Base-by-base conservation (phyloP, 495 filamentous ascomycete species). In the Podospora pseudocomata region DNA sequence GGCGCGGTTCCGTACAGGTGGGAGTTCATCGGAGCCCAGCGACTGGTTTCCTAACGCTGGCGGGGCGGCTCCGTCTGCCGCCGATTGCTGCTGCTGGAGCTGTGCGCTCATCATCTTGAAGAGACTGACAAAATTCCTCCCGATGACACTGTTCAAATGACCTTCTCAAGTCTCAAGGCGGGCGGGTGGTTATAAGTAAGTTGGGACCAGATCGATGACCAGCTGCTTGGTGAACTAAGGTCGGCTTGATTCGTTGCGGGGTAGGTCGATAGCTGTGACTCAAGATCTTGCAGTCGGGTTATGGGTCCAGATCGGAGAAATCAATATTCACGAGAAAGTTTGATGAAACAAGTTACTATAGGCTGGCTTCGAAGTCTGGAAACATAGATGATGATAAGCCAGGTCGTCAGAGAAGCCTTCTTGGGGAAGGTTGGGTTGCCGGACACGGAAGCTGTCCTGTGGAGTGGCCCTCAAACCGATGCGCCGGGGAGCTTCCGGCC, bases 1-100 rank as follows among this genome's bases (percentile, higher is more conserved):
- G 32, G 92, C 87, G 61, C 88, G 88, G 78, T 96, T 97, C 64
- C 80, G 81, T 64, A 96, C 81, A 27, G 64, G 6, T 2, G 68
- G 61, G 44, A 65, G 44, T n/a, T 30, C 30, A 15, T 44, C 27
- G 16, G 60, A 49, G 5, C 28, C n/a, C 19, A 57, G 5, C 4
- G 28, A 61, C 15, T 49, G 39, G 39, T 16, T 49, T 49, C 39
- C 15, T 13, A 11, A 49, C 7, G 39, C 39, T 16, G 39, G 39
- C 39, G 39, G 39, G 66, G 65, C 34, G 26, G 68, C 23, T 6
- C 64, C 20, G 32, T 44, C 39, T 26, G 59, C 62, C 56, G 54
- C 16, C 2, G 63, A 68, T 16, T 63, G 65, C 62, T 32, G 68
- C 66, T 70, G 71, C 44, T 75, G 71, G 1, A 75, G 64, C 69